Evolutionary conservation across 345 rosid species (phyloP).

Genomic region (Populus deltoides): DNA sequence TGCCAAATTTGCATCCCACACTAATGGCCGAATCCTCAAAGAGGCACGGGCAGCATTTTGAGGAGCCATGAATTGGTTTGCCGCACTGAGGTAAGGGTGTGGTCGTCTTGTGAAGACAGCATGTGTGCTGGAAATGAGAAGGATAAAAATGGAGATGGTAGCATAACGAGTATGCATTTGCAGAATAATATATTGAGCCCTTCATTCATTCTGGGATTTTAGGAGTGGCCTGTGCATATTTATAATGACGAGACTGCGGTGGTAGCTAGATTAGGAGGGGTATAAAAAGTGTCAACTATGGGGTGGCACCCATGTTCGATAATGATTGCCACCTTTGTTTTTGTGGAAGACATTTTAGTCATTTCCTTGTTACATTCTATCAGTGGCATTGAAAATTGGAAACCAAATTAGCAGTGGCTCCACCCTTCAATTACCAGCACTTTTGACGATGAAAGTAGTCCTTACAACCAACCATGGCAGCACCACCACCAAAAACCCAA

Average conservation of each 20-base stretch:
- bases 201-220: background rate
- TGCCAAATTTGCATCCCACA: slow-evolving; percentile 55
- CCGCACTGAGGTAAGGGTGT: slow-evolving; percentile 5
- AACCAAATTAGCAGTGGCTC: too few species aligned
- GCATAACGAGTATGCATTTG: slow-evolving; percentile 9
- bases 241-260: background rate
- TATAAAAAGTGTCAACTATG: slow-evolving; percentile 8
- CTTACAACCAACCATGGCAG: too few species aligned
- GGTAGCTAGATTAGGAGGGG: background rate
- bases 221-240: background rate
- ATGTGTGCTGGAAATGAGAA: slow-evolving; percentile 11
- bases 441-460: too few species aligned
- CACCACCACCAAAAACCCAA: too few species aligned
- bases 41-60: slow-evolving; percentile 63
- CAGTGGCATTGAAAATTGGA: too few species aligned
- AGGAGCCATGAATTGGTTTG: slow-evolving; percentile 53
- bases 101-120: background rate
- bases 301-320: slow-evolving; percentile 50
- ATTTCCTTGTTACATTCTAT: too few species aligned
- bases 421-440: too few species aligned
- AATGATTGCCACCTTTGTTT: slow-evolving; percentile 51
- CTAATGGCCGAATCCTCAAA: slow-evolving; percentile 45
- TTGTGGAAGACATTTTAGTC: slow-evolving; percentile 1
- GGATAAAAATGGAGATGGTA: slow-evolving; percentile 6
- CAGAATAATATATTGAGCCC: background rate